A percentile compares a stretch with the other conserved stretches of the same genome.
Conservation (phyloP, 495 filamentous ascomycete species). For the Penicillium turbatum region DNA sequence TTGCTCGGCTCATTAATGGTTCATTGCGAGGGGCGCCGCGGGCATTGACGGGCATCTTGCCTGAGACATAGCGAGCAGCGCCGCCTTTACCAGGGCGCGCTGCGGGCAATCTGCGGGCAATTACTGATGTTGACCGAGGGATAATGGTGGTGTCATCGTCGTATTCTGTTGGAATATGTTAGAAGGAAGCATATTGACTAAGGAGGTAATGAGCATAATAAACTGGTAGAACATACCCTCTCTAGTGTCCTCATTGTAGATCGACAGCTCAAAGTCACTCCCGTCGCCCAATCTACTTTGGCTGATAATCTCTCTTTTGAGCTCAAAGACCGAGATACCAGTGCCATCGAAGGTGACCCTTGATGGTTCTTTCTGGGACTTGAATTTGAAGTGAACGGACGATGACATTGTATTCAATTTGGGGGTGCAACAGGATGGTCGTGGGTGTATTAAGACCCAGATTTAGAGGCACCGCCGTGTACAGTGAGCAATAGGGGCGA, state of each 20-base stretch:
- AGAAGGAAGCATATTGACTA: not conserved
- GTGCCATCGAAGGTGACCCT: constrained; percentile 96
- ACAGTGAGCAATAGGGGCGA: constrained; percentile 25
- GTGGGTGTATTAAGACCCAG: constrained; percentile 31
- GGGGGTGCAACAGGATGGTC: constrained; percentile 29
- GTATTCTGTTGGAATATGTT: constrained; percentile 60
- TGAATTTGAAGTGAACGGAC: constrained; percentile 99
- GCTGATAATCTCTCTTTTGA: constrained; percentile 96
- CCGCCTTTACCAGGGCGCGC: constrained; percentile 74
- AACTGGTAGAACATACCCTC: constrained; percentile 60
- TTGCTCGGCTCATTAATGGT: constrained; percentile 47
- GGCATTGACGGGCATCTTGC: constrained; percentile 90
- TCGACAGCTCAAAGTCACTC: constrained; percentile 91
- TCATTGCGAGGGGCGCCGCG: constrained; percentile 77
- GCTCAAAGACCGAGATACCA: constrained; percentile 95
- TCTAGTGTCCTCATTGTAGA: constrained; percentile 83
- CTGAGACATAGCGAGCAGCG: constrained; percentile 92
- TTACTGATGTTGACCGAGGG: constrained; percentile 86
- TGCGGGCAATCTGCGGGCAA: constrained; percentile 83
- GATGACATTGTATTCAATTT: constrained; percentile 78
- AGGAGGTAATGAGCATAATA: not conserved
- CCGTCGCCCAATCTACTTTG: constrained; percentile 93
- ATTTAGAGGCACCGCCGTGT: constrained; percentile 30
- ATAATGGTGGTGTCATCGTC: constrained; percentile 96
- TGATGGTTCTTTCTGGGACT: constrained; percentile 93